Evolutionary conservation across 345 rosid genomes (phyloP), one percentile per base, ranked within the genome.

Genomic region (Gossypium arboreum): DNA sequence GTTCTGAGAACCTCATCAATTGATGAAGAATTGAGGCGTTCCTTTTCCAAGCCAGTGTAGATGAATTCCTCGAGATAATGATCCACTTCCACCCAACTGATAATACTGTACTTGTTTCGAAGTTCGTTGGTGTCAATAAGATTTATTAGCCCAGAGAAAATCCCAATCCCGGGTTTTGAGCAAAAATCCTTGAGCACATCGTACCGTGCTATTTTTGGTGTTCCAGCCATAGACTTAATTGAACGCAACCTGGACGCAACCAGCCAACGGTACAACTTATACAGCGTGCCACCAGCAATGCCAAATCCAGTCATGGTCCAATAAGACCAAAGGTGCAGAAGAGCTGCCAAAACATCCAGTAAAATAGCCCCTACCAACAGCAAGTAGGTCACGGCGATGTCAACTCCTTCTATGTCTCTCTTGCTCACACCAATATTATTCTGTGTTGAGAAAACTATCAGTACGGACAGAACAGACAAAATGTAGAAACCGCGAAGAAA

Each of bases 151-250:
- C 3, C 4, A 1, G n/a, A 2, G 17, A 27, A 60, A 11, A 27
- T 60, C 2, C 11, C 2, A 12, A 0, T 0, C n/a, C 9, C 0
- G n/a, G 5, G 11, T 0, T 1, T 27, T 2, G 6, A 60, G 11
- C 4, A 0, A 60, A 59, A 13, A 27, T 60, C 65, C 43, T 60
- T 27, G 1, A 60, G 4, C 7, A 41, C 1, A 64, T 64, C 50
- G 12, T 64, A 18, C 22, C 41, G 50, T 4, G 68, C 50, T 10
- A 41, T 39, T 41, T 64, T 41, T 41, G 12, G 22, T 64, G 17
- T 41, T 64, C 50, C 25, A 1, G 22, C 2, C 15, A 3, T 64
- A 24, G 50, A 41, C 68, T 1, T 64, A 39, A 64, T 41, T 3
- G 68, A 41, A 39, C 25, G 24, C 25, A 64, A 64, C 68, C 12